phyloP scores from a whole-genome alignment of 2,329 filamentous ascomycete genomes.

The Colletotrichum tropicale region DNA sequence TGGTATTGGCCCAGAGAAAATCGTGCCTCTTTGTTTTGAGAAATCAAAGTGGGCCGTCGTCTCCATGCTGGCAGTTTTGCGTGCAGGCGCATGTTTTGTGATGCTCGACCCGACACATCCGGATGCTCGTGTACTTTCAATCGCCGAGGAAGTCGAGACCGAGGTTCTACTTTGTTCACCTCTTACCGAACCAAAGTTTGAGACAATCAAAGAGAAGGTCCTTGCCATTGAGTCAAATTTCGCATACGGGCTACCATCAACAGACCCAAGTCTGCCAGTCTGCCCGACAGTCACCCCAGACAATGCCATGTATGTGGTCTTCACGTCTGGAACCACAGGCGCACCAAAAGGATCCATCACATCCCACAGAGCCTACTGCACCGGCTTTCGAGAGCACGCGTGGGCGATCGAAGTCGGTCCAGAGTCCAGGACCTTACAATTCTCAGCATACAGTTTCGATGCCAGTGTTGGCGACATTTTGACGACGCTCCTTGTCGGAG shows the following conservation, averaged over 20 bases:
- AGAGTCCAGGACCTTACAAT: conserved; percentile 35
- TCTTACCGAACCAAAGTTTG: not conserved
- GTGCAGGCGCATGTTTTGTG: conserved; percentile 22
- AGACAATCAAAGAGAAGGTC: not conserved
- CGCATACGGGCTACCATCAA: not conserved
- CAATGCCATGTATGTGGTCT: conserved; percentile 43
- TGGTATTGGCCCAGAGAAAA: not conserved
- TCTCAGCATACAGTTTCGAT: conserved; percentile 59
- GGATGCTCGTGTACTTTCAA: not conserved
- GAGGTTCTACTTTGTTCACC: not conserved
- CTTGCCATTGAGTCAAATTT: not conserved
- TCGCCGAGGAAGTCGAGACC: conserved; percentile 12
- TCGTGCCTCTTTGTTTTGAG: conserved; percentile 3
- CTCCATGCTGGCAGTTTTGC: conserved; percentile 22
- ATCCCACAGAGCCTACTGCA: conserved; percentile 23
- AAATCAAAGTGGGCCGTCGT: conserved; percentile 24
- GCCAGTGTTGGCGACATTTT: conserved; percentile 56
- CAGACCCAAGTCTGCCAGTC: not conserved
- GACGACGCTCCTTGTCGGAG: conserved; percentile 57
- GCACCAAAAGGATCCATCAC: conserved; percentile 52
- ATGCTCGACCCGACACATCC: conserved; percentile 15
- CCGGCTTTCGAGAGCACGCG: not conserved
- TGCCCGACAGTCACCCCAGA: not conserved
- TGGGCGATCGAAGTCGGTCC: not conserved
- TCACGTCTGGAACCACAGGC: conserved; percentile 59